A percentile compares a stretch with the other conserved stretches of the same genome.
These are phyloP conservation scores for Diaporthe amygdali DNA, from an alignment of 2,329 filamentous ascomycete genomes.

Conservation along the genomic window DNA sequence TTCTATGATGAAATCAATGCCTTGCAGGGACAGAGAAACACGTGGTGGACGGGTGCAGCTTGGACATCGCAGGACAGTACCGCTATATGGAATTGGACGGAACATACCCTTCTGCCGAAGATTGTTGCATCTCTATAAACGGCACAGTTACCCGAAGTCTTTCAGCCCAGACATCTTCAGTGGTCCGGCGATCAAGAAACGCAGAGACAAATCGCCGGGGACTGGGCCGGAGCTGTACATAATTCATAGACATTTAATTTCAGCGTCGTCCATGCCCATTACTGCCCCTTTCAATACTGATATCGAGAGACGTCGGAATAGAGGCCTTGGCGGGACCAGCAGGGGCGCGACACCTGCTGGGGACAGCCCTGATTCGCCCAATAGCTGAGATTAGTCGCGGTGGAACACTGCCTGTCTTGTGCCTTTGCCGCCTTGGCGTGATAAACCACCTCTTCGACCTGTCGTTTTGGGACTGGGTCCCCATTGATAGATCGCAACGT, in stretches of 20 bases:
- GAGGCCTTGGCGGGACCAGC: neutral
- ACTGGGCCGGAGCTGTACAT: neutral
- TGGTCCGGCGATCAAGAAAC: too few relatives aligned
- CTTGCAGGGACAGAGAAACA: neutral
- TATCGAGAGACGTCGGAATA: neutral
- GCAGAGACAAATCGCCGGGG: neutral
- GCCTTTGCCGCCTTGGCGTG: constrained; percentile 1
- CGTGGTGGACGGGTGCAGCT: neutral
- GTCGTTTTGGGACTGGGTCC: constrained; percentile 9
- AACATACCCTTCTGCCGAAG: neutral
- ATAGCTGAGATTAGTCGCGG: constrained; percentile 1
- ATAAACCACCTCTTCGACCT: constrained; percentile 8
- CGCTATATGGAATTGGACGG: neutral
- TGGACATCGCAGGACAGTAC: neutral
- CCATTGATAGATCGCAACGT: constrained; percentile 7
- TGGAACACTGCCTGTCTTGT: constrained; percentile 11
- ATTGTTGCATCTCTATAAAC: neutral
- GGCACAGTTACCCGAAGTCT: neutral
- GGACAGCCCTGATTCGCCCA: neutral
- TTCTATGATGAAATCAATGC: neutral
- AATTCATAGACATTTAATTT: neutral
- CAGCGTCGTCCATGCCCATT: neutral
- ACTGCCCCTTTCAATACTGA: neutral
- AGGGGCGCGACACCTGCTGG: neutral
- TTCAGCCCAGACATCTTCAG: neutral